Evolutionary conservation across 148 eudicot species (phyloP), one percentile per base, ranked within the genome.

Genomic region (Rhododendron ferrugineum): DNA sequence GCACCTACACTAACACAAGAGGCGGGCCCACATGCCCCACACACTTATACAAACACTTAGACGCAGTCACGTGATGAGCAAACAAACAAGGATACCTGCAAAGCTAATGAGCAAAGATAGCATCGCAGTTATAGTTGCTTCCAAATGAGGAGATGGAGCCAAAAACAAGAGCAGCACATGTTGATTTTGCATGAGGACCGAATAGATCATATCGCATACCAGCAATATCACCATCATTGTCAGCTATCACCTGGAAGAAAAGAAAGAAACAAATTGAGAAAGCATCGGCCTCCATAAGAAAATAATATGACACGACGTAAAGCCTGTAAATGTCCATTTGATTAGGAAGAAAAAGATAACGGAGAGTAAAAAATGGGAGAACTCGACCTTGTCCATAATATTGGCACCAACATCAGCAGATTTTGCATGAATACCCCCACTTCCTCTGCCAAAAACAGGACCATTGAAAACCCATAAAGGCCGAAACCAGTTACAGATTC

Each of bases 141-240:
- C 97, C 98, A 37, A 95, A 95, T 9, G 42, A 40, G 42, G 98
- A 95, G 80, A 94, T 93, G 36, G 95, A 95, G 83, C 97, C 94
- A 87, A 96, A 94, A 81, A 96, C 94, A 44, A 94, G 95, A 47
- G 96, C 98, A 81, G 96, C 98, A 86, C 99, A 96, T 4, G 96
- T 92, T 28, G 98, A 88, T 87, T 93, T 94, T 7, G 95, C 97
- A 86, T 90, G 93, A n/a, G 98, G 93, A 40, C 98, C 96, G 60
- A 94, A 94, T 30, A 94, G 94, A 88, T 96, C 95, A 50, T 94
- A 94, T 74, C 98, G 95, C 98, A 94, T 95, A 64, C 95, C 98
- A 82, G 98, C 98, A 89, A 95, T 95, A 88, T 96, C 98, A 85
- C 98, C 98, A n/a, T 92, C 95, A 90, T 92, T 93, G 81, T 94